Conservation (phyloP, 2,329 filamentous ascomycete species). For the Trichophyton equinum region DNA sequence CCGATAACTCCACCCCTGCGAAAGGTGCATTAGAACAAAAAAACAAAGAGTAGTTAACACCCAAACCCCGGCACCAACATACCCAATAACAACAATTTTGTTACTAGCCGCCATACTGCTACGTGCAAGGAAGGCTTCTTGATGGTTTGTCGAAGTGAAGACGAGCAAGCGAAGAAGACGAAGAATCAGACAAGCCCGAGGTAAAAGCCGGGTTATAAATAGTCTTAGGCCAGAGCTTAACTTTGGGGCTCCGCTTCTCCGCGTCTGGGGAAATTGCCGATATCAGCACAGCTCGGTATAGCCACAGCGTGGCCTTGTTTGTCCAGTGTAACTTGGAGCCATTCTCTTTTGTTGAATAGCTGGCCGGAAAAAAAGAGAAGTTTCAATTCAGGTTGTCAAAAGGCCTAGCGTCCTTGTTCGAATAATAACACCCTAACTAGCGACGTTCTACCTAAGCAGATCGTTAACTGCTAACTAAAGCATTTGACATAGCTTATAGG, state of each 20-base stretch:
- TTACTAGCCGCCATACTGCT: slow-evolving; percentile 14
- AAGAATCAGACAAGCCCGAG: background rate
- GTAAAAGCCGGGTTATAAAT: background rate
- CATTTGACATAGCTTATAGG: background rate
- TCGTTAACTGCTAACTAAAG: background rate
- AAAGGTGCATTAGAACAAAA: background rate
- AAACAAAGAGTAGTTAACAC: background rate
- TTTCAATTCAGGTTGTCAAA: too few relatives aligned
- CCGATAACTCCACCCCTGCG: slow-evolving; percentile 52
- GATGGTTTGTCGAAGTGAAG: too few relatives aligned
- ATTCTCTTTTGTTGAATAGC: too few relatives aligned
- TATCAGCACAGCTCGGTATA: too few relatives aligned
- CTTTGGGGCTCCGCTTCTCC: too few relatives aligned
- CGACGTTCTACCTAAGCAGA: background rate
- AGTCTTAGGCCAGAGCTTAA: too few relatives aligned
- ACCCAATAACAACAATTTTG: slow-evolving; percentile 32
- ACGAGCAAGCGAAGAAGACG: background rate
- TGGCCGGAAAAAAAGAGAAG: too few relatives aligned
- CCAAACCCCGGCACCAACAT: slow-evolving; percentile 8
- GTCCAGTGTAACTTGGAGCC: too few relatives aligned
- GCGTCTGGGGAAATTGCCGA: too few relatives aligned
- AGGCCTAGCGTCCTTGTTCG: too few relatives aligned
- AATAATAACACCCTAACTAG: too few relatives aligned
- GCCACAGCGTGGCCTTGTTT: too few relatives aligned
- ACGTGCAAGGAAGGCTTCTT: background rate